Percentiles rank a stretch among this genome's conserved stretches.
phyloP scores from a whole-genome alignment of 306 rosid species.

The Cicer cuneatum region DNA sequence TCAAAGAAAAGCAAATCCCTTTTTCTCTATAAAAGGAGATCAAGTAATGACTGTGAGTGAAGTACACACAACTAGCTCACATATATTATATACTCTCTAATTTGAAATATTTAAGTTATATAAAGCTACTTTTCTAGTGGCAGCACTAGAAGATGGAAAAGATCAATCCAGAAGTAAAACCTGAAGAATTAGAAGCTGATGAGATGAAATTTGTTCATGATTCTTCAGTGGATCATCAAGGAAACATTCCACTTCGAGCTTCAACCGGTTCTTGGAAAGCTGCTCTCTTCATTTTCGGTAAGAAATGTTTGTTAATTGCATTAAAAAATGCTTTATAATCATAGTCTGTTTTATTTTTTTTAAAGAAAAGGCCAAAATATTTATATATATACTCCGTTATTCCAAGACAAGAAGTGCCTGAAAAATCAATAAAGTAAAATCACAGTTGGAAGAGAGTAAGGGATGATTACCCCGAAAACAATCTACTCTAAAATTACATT shows the following conservation, averaged over 20 bases:
- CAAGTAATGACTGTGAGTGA: not conserved
- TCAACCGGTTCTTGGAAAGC: conserved; percentile 81
- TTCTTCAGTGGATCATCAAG: conserved; percentile 66
- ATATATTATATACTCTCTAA: not conserved
- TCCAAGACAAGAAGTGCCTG: too few species aligned
- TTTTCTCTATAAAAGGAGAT: not conserved
- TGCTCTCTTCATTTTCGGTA: conserved; percentile 67
- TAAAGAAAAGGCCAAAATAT: too few species aligned
- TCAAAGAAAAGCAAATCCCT: not conserved
- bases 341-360: too few species aligned
- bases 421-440: too few species aligned
- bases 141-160: conserved; percentile 43
- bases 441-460: too few species aligned
- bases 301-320: not conserved
- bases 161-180: conserved; percentile 26
- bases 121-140: not conserved
- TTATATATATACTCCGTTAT: too few species aligned
- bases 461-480: too few species aligned
- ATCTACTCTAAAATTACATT: too few species aligned
- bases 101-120: not conserved
- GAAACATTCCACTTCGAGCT: conserved; percentile 62
- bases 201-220: conserved; percentile 60
- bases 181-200: conserved; percentile 24
- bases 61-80: conserved; percentile 11
- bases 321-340: too few species aligned